Base-by-base conservation (phyloP, 768 basidiomycete genomes). In the Exidia glandulosa region DNA sequence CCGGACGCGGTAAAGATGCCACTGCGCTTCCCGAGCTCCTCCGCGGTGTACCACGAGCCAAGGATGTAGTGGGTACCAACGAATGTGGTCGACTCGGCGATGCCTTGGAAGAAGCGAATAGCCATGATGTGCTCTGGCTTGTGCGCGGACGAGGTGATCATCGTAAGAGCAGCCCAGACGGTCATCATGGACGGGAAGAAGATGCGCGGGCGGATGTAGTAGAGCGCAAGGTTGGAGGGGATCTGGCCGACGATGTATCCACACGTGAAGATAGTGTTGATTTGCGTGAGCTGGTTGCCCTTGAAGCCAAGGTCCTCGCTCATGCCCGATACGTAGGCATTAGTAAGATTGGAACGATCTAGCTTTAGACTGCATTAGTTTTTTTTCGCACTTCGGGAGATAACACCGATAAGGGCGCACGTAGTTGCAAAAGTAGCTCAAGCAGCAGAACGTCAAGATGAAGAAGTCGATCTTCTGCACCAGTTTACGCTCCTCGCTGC, bases 261-360 rank as follows among this genome's bases (percentile, higher is more conserved):
- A 64, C 85, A 87, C 4, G 85, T 86, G 63, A 87, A 87, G 52
- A 84, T 77, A 9, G 84, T 83, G 67, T 84, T 85, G 61, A 88
- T 79, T 76, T 83, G 79, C 80, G 82, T 86, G 66, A 81, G 81
- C 54, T 88, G 76, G 41, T 78, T 83, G 37, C 84, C 85, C 47
- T 74, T 68, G 83, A 87, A 85, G 59, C 77, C 64, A 36, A 88
- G 75, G 25, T 86, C 86, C 69, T 88, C 84, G 62, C 78, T 83
- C 86, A 90, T 87, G 5, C 87, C 87, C 3, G 84, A 86, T n/a
- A 87, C 84, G 69, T 86, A 88, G 12, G 87, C 87, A 69, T 88
- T 88, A 63, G 76, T 75, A 31, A 88, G 74, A 69, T 86, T 86
- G 32, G 84, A 83, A 59, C 85, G 73, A 68, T 86, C 85, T 25